Percentiles rank a stretch among this genome's conserved stretches.
Evolutionary conservation across 139 green algal species (phyloP).

Genomic region (Micractinium conductrix): DNA sequence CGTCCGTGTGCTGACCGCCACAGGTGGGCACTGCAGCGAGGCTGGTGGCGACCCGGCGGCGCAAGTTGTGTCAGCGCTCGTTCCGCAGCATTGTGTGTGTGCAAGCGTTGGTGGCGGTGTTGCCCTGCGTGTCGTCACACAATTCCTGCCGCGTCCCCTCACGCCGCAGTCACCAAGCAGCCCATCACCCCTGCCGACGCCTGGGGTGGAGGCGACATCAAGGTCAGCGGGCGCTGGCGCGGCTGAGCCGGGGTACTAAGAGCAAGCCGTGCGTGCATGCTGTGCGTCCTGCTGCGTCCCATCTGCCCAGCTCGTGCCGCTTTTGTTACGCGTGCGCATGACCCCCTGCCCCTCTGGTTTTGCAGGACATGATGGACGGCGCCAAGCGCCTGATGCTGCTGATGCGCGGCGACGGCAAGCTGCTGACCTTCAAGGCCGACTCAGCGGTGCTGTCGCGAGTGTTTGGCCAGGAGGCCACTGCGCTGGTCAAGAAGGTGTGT

Average conservation of each 20-base stretch:
- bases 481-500: neutral
- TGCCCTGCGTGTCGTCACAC: neutral
- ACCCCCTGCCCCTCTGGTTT: neutral
- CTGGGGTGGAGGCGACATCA: constrained; percentile 8
- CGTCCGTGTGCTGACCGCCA: neutral
- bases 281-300: neutral
- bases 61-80: neutral
- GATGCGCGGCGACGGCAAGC: constrained; percentile 2
- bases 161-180: neutral
- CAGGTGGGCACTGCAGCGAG: neutral
- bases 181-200: neutral
- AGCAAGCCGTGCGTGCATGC: neutral
- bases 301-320: neutral
- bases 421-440: constrained; percentile 13
- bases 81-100: neutral
- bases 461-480: constrained; percentile 3
- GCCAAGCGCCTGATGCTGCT: constrained; percentile 22
- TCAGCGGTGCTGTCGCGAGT: neutral
- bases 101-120: neutral
- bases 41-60: neutral
- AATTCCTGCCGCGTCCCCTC: neutral
- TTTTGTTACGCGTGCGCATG: neutral
- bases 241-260: too few species aligned
- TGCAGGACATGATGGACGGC: constrained; percentile 5
- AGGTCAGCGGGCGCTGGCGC: neutral